Evolutionary conservation across 164 flowering plant species (phyloP), one percentile per base, ranked within the genome.

Genomic region (Liquidambar formosana): DNA sequence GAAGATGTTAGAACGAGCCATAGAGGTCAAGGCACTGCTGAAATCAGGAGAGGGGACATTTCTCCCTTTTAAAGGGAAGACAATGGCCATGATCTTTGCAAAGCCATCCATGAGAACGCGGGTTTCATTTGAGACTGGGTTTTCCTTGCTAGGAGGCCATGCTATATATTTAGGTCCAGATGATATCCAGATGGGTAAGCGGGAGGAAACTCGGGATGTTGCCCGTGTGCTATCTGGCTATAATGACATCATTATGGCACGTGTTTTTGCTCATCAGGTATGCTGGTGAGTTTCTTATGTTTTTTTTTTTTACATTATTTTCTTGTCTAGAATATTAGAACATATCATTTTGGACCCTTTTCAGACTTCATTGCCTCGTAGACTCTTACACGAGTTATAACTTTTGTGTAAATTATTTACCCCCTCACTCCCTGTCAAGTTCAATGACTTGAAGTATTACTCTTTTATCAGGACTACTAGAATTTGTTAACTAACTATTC

Each of bases 61-160:
- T 75, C 94, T 80, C 57, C 99, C 99, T 61, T 91, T 93, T 71
- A 86, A 91, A 69, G 98, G 98, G 70, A 95, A 93, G 82, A 76
- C 96, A n/a, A 90, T 95, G 98, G 92, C 99, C 2, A 95, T 95
- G 98, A 93, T 95, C 41, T 95, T 95, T 80, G 90, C 99, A 62
- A 91, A 95, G 82, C 99, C 99, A 51, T 95, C 97, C 44, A 93
- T 95, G 97, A 86, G 99, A 77, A 95, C 98, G 27, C 80, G 97
- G 60, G 96, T 93, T 73, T 95, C 99, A 47, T 95, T 95, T 77
- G 99, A 95, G 82, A 90, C 97, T 38, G 99, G 99, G 8, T 93
- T 95, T 74, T 85, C 69, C 78, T 85, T 91, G 84, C 85, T 95
- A 10, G 99, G 99, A 60, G 97, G 97, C 19, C 99, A 95, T 88